Percentiles rank a stretch among this genome's conserved stretches.
Evolutionary conservation across 345 rosid species (phyloP).

Genomic region (Aquilaria malaccensis): DNA sequence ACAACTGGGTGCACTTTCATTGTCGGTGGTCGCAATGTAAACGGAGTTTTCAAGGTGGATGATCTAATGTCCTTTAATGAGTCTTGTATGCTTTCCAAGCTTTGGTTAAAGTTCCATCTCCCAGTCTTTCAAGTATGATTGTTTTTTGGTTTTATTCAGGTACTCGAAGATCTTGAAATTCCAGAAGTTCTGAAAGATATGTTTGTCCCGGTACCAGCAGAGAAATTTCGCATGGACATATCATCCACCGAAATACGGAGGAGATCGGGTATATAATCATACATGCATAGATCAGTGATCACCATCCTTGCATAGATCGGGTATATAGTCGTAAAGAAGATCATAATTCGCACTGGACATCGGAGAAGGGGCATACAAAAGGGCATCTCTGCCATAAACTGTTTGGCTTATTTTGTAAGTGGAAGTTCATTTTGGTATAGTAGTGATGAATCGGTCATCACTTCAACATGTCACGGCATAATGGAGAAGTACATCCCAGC

Average conservation of each 20-base stretch:
- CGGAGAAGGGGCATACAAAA: too few relatives aligned
- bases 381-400: too few relatives aligned
- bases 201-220: conserved; percentile 63
- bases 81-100: neutral
- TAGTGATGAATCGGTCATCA: too few relatives aligned
- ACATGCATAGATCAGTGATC: too few relatives aligned
- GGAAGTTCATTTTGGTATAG: too few relatives aligned
- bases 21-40: conserved; percentile 78
- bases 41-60: conserved; percentile 74
- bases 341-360: too few relatives aligned
- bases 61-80: neutral
- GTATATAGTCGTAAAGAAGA: too few relatives aligned
- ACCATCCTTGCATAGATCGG: too few relatives aligned
- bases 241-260: conserved; percentile 74
- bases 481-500: too few relatives aligned
- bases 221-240: conserved; percentile 65
- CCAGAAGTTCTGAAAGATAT: conserved; percentile 59
- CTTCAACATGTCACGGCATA: too few relatives aligned
- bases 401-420: too few relatives aligned
- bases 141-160: conserved; percentile 33
- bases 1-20: conserved; percentile 72
- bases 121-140: neutral
- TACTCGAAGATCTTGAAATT: conserved; percentile 71
- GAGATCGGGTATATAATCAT: conserved; percentile 14
- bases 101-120: neutral